Percentiles rank a stretch among this genome's conserved stretches.
These are phyloP conservation scores for Sideroxylon spinosum DNA, from an alignment of 179 eudicot species.

Conservation along the genomic window DNA sequence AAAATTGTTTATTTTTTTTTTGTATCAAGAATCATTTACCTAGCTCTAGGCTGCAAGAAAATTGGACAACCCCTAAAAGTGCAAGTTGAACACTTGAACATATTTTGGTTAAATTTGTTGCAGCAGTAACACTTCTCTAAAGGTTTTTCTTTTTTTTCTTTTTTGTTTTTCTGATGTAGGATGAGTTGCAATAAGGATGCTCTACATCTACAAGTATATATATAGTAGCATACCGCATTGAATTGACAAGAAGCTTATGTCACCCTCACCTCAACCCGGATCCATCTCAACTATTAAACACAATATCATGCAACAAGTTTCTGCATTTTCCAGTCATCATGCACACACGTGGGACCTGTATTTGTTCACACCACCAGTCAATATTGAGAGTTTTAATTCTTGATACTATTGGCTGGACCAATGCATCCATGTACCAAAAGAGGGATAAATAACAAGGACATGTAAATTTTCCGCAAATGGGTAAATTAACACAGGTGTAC, in stretches of 20 bases:
- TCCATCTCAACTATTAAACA: slow-evolving; percentile 11
- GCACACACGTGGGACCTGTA: slow-evolving; percentile 13
- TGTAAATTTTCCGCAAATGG: neutral
- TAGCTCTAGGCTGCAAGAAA: slow-evolving; percentile 23
- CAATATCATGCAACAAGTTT: neutral
- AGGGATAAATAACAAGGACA: neutral
- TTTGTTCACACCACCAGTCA: slow-evolving; percentile 19
- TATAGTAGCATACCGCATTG: neutral
- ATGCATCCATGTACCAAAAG: neutral
- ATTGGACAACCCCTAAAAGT: slow-evolving; percentile 17
- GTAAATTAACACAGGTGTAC: neutral
- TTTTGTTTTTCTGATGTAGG: neutral
- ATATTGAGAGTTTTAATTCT: neutral
- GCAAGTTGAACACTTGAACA: slow-evolving; percentile 20
- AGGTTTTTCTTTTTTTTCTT: neutral
- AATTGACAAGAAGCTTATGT: neutral
- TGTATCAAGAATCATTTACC: slow-evolving; percentile 19
- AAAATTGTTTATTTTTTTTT: neutral
- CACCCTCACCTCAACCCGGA: slow-evolving; percentile 10
- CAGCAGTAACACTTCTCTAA: neutral
- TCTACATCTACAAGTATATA: slow-evolving; percentile 15
- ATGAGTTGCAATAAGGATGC: neutral
- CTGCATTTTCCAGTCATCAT: slow-evolving; percentile 13
- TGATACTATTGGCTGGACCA: neutral
- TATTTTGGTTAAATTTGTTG: slow-evolving; percentile 9